Evolutionary conservation across 1,284 basidiomycete genomes (phyloP).

Genomic region (Agaricales sp.): DNA sequence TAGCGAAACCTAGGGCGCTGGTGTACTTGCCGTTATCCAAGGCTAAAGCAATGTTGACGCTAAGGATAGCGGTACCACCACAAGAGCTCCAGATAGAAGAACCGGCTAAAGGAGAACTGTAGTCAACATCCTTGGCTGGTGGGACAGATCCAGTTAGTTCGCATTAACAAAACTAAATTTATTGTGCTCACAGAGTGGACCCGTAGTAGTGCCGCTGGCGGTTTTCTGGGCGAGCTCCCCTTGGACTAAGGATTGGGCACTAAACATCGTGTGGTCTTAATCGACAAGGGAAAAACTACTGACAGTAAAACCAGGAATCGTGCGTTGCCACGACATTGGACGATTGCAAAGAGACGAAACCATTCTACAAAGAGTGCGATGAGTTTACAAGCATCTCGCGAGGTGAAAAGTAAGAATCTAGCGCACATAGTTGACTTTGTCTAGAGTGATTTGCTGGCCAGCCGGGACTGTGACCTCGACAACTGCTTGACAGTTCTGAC

Average conservation of each 20-base stretch:
- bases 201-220: constrained; percentile 3
- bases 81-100: constrained; percentile 6
- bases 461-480: constrained; percentile 5
- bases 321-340: too few species aligned
- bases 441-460: constrained; percentile 7
- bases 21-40: neutral
- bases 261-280: too few species aligned
- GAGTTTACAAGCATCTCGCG: too few species aligned
- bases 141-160: neutral
- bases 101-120: constrained; percentile 1
- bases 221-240: constrained; percentile 4
- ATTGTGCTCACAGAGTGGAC: constrained; percentile 1
- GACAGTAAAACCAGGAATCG: too few species aligned
- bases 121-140: constrained; percentile 3
- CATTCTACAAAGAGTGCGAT: neutral
- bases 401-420: neutral
- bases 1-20: constrained; percentile 2
- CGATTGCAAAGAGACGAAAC: too few species aligned
- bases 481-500: constrained; percentile 9
- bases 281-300: too few species aligned
- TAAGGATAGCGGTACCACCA: constrained; percentile 6
- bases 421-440: constrained; percentile 4
- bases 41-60: constrained; percentile 1
- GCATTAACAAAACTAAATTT: neutral
- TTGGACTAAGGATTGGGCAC: constrained; percentile 5